Evolutionary conservation across 495 filamentous ascomycete genomes (phyloP).

Genomic region (Podospora tetraspora): DNA sequence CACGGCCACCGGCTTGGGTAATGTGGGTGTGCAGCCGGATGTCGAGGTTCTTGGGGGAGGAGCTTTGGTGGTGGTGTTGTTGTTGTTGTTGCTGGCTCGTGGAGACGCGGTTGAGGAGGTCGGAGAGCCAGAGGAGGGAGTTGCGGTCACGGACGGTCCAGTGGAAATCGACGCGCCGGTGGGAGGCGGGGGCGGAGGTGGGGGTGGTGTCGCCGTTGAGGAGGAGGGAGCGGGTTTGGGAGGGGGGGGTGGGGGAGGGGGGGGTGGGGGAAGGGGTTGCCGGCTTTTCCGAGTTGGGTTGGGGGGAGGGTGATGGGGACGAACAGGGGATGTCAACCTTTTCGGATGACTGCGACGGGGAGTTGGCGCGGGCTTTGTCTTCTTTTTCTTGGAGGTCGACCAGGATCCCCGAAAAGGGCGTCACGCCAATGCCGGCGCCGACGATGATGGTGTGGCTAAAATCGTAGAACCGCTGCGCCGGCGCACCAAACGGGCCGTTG

Average conservation of each 20-base stretch:
- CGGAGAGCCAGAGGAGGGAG: slow-evolving; percentile 38
- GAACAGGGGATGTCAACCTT: background rate
- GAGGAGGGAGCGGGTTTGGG: background rate
- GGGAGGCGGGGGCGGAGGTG: slow-evolving; percentile 2
- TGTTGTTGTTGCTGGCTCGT: slow-evolving; percentile 16
- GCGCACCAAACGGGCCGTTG: slow-evolving; percentile 26
- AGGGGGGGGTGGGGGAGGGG: background rate
- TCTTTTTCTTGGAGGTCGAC: slow-evolving; percentile 28
- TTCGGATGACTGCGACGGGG: background rate
- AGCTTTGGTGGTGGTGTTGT: slow-evolving; percentile 4
- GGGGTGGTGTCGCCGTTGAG: background rate
- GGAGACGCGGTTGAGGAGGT: slow-evolving; percentile 34
- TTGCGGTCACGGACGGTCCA: slow-evolving; percentile 39
- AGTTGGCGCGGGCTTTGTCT: slow-evolving; percentile 14
- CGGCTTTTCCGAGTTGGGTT: background rate
- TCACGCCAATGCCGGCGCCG: slow-evolving; percentile 38
- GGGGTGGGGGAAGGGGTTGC: background rate
- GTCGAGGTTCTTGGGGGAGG: slow-evolving; percentile 24
- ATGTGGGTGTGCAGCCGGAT: slow-evolving; percentile 34
- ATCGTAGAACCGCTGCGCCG: slow-evolving; percentile 38
- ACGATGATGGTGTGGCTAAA: slow-evolving; percentile 34
- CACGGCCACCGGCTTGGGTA: background rate
- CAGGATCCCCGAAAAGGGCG: slow-evolving; percentile 37
- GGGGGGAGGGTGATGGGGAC: background rate
- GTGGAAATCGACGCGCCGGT: slow-evolving; percentile 38